A percentile compares a stretch with the other conserved stretches of the same genome.
These are phyloP conservation scores for Pestalotiopsis sp. DNA, from an alignment of 2,329 filamentous ascomycete genomes.

Conservation along the genomic window DNA sequence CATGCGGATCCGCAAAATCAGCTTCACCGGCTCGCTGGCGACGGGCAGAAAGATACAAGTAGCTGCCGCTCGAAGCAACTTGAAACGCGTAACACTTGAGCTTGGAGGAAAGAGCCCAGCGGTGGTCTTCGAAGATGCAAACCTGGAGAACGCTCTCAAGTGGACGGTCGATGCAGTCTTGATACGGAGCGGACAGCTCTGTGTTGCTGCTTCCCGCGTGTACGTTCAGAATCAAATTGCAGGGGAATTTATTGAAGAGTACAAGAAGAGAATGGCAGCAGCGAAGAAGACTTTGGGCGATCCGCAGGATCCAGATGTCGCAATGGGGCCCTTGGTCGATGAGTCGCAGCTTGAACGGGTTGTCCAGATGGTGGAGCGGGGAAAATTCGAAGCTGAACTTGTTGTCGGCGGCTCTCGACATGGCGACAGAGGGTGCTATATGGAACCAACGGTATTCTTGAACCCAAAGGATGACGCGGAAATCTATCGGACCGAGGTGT, in stretches of 20 bases:
- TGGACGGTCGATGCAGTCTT: conserved; percentile 52
- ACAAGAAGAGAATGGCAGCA: conserved; percentile 61
- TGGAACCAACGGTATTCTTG: conserved; percentile 49
- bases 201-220: conserved; percentile 72
- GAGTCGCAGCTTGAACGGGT: conserved; percentile 48
- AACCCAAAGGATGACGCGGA: conserved; percentile 41
- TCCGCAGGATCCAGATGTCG: conserved; percentile 58
- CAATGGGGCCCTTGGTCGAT: conserved; percentile 59
- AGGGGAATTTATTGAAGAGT: conserved; percentile 56
- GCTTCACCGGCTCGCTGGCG: conserved; percentile 69
- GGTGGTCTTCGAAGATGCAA: conserved; percentile 65
- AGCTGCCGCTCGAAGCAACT: conserved; percentile 62
- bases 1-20: conserved; percentile 60
- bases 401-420: neutral
- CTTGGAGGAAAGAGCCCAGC: conserved; percentile 70
- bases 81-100: conserved; percentile 73
- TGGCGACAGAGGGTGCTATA: conserved; percentile 37
- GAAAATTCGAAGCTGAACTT: neutral
- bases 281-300: conserved; percentile 60
- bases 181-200: conserved; percentile 74
- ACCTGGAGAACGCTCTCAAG: conserved; percentile 59
- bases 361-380: conserved; percentile 14
- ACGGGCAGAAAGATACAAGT: conserved; percentile 68
- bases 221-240: conserved; percentile 67
- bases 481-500: conserved; percentile 57